These are phyloP conservation scores for Hippophae rhamnoides DNA, from an alignment of 306 rosid species.

Conservation along the genomic window DNA sequence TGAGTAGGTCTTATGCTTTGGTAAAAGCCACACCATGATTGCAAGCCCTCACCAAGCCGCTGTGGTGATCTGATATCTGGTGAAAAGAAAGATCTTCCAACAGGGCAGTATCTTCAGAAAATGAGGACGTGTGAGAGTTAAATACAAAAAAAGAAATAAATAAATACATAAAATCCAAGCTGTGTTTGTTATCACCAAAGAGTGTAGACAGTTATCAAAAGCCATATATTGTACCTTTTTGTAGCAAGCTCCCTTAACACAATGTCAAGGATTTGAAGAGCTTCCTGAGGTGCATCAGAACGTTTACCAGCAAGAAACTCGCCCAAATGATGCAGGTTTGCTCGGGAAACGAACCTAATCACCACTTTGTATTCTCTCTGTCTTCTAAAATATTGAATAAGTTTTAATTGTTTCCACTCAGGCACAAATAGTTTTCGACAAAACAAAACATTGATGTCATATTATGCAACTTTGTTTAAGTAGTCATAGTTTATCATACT, in stretches of 20 bases:
- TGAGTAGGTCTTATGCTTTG: slow-evolving; percentile 99
- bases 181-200: not conserved
- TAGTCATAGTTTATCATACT: not conserved
- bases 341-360: slow-evolving; percentile 80
- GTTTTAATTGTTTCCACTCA: slow-evolving; percentile 9
- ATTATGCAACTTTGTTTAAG: no score
- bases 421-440: not conserved
- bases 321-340: slow-evolving; percentile 89
- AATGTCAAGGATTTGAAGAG: slow-evolving; percentile 82
- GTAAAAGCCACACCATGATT: slow-evolving; percentile 96
- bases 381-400: slow-evolving; percentile 39
- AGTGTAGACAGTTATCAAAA: slow-evolving; percentile 3
- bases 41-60: slow-evolving; percentile 91
- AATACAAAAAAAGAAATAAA: not conserved
- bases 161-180: not conserved
- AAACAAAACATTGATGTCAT: no score
- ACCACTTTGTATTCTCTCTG: slow-evolving; percentile 71
- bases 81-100: slow-evolving; percentile 94
- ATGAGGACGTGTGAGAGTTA: slow-evolving; percentile 27
- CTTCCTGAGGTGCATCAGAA: slow-evolving; percentile 88
- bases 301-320: slow-evolving; percentile 90
- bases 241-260: slow-evolving; percentile 77
- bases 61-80: slow-evolving; percentile 73
- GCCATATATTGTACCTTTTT: slow-evolving; percentile 44
- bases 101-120: slow-evolving; percentile 64